Evolutionary conservation across 164 flowering plant species (phyloP), one percentile per base, ranked within the genome.

Genomic region (Umbellularia californica): DNA sequence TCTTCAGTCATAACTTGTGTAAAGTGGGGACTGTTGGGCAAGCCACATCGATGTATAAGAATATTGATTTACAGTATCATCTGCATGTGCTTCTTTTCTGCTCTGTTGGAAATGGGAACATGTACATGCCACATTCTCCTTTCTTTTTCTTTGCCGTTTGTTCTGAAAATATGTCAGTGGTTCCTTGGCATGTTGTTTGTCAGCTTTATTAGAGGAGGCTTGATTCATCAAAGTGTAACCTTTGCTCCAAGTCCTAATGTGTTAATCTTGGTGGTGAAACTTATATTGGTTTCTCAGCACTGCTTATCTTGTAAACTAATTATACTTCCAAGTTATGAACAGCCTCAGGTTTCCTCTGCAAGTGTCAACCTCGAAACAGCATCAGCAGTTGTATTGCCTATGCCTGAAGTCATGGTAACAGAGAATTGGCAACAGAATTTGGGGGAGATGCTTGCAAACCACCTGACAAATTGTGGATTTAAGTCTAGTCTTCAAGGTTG

Each of bases 341-440:
- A 95, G 99, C 93, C 98, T 51, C 96, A 88, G 84, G 97, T 95
- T 13, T 89, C 94, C 23, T 84, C 95, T 71, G 99, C 98, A 35
- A 90, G 79, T 73, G 99, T 90, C 75, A 88, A 93, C 84, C 97
- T 92, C 73, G 89, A 93, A 5, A 88, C 91, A 13, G 94, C 92
- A 86, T 91, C 97, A 77, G 99, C 98, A 68, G 77, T 88, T 47
- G 87, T 95, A 58, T 91, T 96, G 97, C 94, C 92, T 68, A 85
- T 84, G 33, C 80, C 91, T 70, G 97, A 92, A 79, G 94, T 89
- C 71, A 92, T 85, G 79, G 84, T 24, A 73, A 71, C 77, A 15
- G 84, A 92, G 30, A 84, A 93, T 77, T 93, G 99, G 99, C 84
- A 85, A 75, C 78, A 84, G 60, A 81, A 86, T 72, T 75, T 95